Conservation (phyloP, 2,329 filamentous ascomycete genomes). For the Xylaria sp. region DNA sequence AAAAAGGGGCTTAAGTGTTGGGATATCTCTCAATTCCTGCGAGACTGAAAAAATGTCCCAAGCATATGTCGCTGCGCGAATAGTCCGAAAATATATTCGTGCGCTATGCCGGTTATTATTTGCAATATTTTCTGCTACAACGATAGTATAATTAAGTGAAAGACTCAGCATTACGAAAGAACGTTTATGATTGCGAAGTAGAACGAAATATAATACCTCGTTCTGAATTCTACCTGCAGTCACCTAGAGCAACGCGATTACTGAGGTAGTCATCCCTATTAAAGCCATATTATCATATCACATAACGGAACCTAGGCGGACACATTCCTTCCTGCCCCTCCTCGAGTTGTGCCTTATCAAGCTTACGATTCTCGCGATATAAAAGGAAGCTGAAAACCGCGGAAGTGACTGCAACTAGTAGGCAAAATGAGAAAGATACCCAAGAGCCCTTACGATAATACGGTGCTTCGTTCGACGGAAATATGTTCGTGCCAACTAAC, state of each 20-base stretch:
- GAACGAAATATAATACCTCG: neutral
- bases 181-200: neutral
- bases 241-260: neutral
- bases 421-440: constrained; percentile 49
- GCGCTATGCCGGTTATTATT: neutral
- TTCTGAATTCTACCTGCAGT: neutral
- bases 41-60: neutral
- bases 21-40: neutral
- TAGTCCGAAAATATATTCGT: neutral
- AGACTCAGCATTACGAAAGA: neutral
- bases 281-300: constrained; percentile 24
- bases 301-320: constrained; percentile 30
- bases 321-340: neutral
- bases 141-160: neutral
- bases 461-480: constrained; percentile 48
- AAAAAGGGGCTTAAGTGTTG: neutral
- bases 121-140: neutral
- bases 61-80: neutral
- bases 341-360: constrained; percentile 20
- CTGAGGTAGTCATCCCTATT: neutral
- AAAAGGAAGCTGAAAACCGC: constrained; percentile 32
- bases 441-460: constrained; percentile 51
- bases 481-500: constrained; percentile 48
- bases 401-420: constrained; percentile 37
- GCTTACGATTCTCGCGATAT: constrained; percentile 31